Conservation (phyloP, 192 early-diverging fungal species). For the Gonapodya sp. region DNA sequence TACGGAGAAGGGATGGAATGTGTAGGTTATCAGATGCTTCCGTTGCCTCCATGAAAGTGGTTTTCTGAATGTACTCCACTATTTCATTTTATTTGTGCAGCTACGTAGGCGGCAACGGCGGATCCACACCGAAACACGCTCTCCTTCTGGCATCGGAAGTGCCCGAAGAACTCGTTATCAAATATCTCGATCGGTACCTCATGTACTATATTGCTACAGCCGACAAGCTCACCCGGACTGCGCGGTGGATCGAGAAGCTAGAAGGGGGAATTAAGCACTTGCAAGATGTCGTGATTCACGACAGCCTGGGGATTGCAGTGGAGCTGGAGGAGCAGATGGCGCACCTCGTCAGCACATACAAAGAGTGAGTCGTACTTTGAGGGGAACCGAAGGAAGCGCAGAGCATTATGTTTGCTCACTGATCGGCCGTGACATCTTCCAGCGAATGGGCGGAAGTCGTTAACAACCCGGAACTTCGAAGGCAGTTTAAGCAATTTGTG, state of each 20-base stretch:
- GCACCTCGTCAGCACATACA: constrained; percentile 42
- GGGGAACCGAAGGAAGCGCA: not conserved
- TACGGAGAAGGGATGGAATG: constrained; percentile 60
- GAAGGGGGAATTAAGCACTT: constrained; percentile 57
- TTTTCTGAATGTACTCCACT: not conserved
- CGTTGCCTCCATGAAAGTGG: not conserved
- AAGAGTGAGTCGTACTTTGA: constrained; percentile 18
- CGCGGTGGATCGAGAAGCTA: constrained; percentile 59
- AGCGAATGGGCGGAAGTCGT: constrained; percentile 59
- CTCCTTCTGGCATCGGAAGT: constrained; percentile 43
- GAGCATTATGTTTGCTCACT: not conserved
- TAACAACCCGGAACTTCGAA: constrained; percentile 39
- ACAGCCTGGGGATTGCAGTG: constrained; percentile 48
- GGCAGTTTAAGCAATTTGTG: constrained; percentile 49
- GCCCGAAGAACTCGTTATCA: constrained; percentile 37
- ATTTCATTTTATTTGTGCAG: not conserved
- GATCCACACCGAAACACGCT: constrained; percentile 55
- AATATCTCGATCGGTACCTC: constrained; percentile 53
- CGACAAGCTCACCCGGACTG: constrained; percentile 50
- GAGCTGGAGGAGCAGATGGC: constrained; percentile 62
- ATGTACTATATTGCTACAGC: constrained; percentile 65
- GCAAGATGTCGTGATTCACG: constrained; percentile 48
- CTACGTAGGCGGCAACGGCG: constrained; percentile 61
- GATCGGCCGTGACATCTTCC: not conserved
- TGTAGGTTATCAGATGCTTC: constrained; percentile 11